Evolutionary conservation across 306 rosid species (phyloP).

Genomic region (Hippophae gyantsensis): DNA sequence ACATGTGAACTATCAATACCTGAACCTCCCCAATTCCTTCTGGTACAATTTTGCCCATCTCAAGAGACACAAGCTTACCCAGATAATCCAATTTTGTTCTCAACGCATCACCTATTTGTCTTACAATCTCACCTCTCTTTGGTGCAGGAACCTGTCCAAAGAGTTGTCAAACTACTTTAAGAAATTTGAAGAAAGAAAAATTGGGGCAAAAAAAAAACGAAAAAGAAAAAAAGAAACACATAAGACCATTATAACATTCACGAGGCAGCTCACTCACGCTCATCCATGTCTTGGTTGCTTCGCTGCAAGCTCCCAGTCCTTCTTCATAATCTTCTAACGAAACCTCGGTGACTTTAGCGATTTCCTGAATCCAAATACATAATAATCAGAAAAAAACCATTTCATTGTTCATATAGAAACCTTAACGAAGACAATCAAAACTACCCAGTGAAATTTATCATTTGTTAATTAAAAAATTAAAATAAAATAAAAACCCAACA

Average conservation of each 20-base stretch:
- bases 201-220: background rate
- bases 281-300: slow-evolving; percentile 84
- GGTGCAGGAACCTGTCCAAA: slow-evolving; percentile 72
- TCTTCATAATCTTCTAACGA: slow-evolving; percentile 71
- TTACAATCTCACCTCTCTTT: slow-evolving; percentile 87
- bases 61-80: no score
- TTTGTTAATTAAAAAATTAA: background rate
- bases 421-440: background rate
- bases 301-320: slow-evolving; percentile 69
- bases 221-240: slow-evolving; percentile 15
- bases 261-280: slow-evolving; percentile 25
- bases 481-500: background rate
- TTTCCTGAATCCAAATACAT: slow-evolving; percentile 42
- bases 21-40: slow-evolving; percentile 27
- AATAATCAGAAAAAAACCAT: slow-evolving; percentile 2
- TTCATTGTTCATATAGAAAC: background rate
- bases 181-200: background rate
- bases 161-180: background rate
- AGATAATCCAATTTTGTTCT: no score
- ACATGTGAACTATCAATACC: background rate
- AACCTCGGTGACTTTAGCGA: slow-evolving; percentile 74
- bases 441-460: background rate
- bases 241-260: no score
- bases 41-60: no score
- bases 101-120: no score